Evolutionary conservation across 2,329 filamentous ascomycete species (phyloP).

Genomic region (Aspergillus bombycis): DNA sequence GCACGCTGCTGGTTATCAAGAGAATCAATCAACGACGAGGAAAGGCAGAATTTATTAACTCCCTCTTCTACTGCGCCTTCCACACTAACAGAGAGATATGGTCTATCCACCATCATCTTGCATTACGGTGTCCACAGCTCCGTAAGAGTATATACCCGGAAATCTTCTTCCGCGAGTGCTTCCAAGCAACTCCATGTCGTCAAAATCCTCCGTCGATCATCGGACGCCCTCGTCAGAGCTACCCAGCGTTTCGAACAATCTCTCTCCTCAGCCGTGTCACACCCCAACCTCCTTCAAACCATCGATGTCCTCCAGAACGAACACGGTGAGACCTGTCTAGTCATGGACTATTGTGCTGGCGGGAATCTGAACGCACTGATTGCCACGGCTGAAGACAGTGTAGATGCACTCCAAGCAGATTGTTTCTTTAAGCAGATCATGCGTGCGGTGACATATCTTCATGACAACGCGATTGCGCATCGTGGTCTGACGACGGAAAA

Average conservation of each 20-base stretch:
- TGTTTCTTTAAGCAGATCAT: conserved; percentile 77
- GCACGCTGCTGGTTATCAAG: conserved; percentile 8
- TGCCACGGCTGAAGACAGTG: conserved; percentile 69
- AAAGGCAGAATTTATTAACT: conserved; percentile 21
- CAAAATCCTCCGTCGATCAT: conserved; percentile 33
- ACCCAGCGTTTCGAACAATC: conserved; percentile 17
- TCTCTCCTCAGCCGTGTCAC: conserved; percentile 22
- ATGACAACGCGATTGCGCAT: conserved; percentile 82
- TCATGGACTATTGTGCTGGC: conserved; percentile 64
- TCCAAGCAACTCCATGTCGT: conserved; percentile 25
- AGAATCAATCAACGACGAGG: conserved; percentile 7
- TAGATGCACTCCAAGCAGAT: conserved; percentile 82
- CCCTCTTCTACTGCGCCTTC: neutral
- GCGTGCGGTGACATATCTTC: conserved; percentile 61
- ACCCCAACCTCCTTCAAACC: conserved; percentile 34
- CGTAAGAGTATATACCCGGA: conserved; percentile 26
- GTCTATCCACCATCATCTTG: conserved; percentile 30
- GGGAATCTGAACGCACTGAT: conserved; percentile 85
- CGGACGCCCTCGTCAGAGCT: conserved; percentile 11
- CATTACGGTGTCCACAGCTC: conserved; percentile 33
- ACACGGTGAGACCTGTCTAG: conserved; percentile 31
- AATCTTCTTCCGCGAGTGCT: neutral
- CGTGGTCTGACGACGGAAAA: conserved; percentile 95
- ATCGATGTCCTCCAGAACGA: conserved; percentile 33
- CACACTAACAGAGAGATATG: conserved; percentile 27